A percentile compares a stretch with the other conserved stretches of the same genome.
phyloP scores from a whole-genome alignment of 805 yeast genomes.

The Priceomyces castillae region DNA sequence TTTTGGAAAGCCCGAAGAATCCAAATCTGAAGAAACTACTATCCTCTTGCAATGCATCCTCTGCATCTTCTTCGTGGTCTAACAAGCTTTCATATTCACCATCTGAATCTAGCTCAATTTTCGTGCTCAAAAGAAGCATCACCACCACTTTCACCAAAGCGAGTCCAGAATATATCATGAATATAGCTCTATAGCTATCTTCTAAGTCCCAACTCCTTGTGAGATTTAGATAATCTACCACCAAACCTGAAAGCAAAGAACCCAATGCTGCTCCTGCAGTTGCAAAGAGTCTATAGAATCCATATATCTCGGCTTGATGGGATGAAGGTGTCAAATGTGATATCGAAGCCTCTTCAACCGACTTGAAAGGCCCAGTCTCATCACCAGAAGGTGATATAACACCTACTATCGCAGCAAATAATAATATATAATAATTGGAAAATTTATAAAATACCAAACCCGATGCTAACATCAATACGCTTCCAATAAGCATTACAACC shows the following conservation, averaged over 20 bases:
- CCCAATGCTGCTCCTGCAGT: slow-evolving; percentile 77
- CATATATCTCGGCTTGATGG: slow-evolving; percentile 70
- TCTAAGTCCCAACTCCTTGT: slow-evolving; percentile 30
- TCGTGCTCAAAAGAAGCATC: slow-evolving; percentile 49
- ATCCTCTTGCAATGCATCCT: not conserved
- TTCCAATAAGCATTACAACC: slow-evolving; percentile 58
- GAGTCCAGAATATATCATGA: slow-evolving; percentile 52
- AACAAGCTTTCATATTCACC: slow-evolving; percentile 11
- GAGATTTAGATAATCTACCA: slow-evolving; percentile 46
- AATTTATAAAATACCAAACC: slow-evolving; percentile 63
- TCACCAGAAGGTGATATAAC: slow-evolving; percentile 88
- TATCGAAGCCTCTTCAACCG: slow-evolving; percentile 78
- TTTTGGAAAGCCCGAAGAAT: slow-evolving; percentile 41
- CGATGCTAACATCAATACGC: slow-evolving; percentile 63
- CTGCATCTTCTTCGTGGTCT: not conserved
- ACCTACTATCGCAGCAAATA: slow-evolving; percentile 74
- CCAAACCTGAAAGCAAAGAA: slow-evolving; percentile 57
- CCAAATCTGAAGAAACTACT: not conserved
- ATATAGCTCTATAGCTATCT: slow-evolving; percentile 54
- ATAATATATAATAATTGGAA: slow-evolving; percentile 51
- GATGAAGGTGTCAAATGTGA: slow-evolving; percentile 71
- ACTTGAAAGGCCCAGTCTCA: slow-evolving; percentile 87
- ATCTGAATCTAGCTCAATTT: slow-evolving; percentile 46
- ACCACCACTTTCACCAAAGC: slow-evolving; percentile 52
- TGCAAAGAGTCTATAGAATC: slow-evolving; percentile 67